Evolutionary conservation across 768 basidiomycete species (phyloP), one percentile per base, ranked within the genome.

Genomic region (Trichaptum fuscoviolaceum): DNA sequence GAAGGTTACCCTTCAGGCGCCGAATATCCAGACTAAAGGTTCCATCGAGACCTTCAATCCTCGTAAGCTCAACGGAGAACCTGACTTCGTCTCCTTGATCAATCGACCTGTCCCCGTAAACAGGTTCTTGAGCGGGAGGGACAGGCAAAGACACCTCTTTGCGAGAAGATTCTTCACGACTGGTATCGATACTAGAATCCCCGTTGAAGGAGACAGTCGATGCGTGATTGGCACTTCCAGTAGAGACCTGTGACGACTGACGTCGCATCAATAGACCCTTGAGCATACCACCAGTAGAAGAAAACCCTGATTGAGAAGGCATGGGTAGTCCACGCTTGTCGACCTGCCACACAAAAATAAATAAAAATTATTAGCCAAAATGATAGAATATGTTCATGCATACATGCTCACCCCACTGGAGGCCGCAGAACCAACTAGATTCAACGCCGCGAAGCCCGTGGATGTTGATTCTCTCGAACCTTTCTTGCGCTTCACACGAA

Each of bases 71-170:
- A 68, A 98, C 91, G 15, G 88, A 93, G 82, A 99, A 99, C 70
- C 93, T 87, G 70, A 99, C 94, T 86, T 99, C 97, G 71, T 96
- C 96, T 34, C 95, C 95, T 23, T 87, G 86, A 73, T 99, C 97
- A 70, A 91, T 85, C 4, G 82, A 74, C n/a, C 79, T 71, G 66
- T 92, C 92, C 17, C 96, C 96, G 72, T 96, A 98, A 24, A 89
- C 73, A 24, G 88, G 78, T 65, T 89, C 85, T n/a, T 79, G 42
- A 8, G 75, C 70, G n/a, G 74, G 66, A 52, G 75, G 63, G 1
- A 24, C 17, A 63, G 63, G 63, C 17, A 25, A 17, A 17, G 24
- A 12, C 23, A 25, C 36, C 35, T 66, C 60, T 35, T 64, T 62
- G n/a, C 30, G 23, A 35, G 67, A 57, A 63, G 71, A 65, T 18